A percentile compares a stretch with the other conserved stretches of the same genome.
These are phyloP conservation scores for Penicillium sp. DNA, from an alignment of 2,329 filamentous ascomycete genomes.

Conservation along the genomic window DNA sequence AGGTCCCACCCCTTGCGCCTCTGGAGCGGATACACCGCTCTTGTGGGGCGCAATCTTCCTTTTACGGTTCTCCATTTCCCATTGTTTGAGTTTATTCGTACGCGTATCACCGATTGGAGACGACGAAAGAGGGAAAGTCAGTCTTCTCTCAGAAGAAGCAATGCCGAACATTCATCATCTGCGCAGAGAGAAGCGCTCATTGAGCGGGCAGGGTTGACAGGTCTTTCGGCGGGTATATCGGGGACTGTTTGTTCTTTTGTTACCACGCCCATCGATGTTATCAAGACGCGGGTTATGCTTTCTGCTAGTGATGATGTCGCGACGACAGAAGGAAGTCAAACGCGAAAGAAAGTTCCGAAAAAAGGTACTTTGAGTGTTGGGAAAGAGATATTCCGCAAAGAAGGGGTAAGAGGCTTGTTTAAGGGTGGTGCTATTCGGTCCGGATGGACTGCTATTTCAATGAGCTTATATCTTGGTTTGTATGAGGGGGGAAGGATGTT, in stretches of 20 bases:
- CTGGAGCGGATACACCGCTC: constrained; percentile 74
- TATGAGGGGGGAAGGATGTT: constrained; percentile 78
- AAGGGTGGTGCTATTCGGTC: constrained; percentile 68
- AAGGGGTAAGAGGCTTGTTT: constrained; percentile 73
- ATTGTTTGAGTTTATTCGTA: constrained; percentile 72
- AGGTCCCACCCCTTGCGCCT: constrained; percentile 54
- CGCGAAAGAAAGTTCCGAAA: constrained; percentile 15
- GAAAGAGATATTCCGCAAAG: constrained; percentile 62
- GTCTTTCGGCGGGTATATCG: constrained; percentile 69
- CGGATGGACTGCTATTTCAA: constrained; percentile 78
- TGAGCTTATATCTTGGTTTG: constrained; percentile 79
- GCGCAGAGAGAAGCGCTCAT: constrained; percentile 44
- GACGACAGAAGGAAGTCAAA: neutral
- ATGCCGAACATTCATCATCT: neutral
- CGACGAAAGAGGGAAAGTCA: constrained; percentile 28
- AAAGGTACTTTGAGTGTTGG: constrained; percentile 59
- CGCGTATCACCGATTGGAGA: constrained; percentile 50
- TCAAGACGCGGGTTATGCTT: constrained; percentile 89
- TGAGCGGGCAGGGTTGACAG: constrained; percentile 71
- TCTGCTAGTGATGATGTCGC: constrained; percentile 46
- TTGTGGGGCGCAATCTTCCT: constrained; percentile 79
- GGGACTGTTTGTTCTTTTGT: constrained; percentile 73
- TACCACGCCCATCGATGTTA: constrained; percentile 86
- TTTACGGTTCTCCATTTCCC: constrained; percentile 90
- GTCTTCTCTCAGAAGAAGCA: neutral